phyloP scores from a whole-genome alignment of 305 asterid species.

The Striga hermonthica region DNA sequence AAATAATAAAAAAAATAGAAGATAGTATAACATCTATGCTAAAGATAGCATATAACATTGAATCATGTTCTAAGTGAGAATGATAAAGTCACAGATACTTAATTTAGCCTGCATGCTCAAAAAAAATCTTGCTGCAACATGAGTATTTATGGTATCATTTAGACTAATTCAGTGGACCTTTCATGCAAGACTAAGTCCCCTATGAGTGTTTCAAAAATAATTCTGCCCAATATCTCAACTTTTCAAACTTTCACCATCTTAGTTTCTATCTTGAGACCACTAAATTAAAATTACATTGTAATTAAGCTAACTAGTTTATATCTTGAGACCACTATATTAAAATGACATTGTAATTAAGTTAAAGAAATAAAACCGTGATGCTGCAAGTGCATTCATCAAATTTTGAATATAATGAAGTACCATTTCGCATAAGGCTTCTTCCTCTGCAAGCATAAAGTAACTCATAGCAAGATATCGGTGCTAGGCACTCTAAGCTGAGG shows the following conservation, averaged over 20 bases:
- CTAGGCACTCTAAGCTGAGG: too few relatives aligned
- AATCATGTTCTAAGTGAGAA: constrained; percentile 7
- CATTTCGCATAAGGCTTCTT: constrained; percentile 6
- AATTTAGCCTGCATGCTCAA: constrained; percentile 7
- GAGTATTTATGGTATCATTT: constrained; percentile 12
- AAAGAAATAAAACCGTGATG: background rate
- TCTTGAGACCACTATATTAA: background rate
- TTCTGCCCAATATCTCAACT: background rate
- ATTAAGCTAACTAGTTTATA: constrained; percentile 4
- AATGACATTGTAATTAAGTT: constrained; percentile 12
- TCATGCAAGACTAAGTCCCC: constrained; percentile 7
- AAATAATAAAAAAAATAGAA: constrained; percentile 7
- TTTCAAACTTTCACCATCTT: background rate
- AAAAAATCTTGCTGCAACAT: constrained; percentile 3
- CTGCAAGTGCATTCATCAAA: background rate
- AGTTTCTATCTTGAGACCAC: background rate
- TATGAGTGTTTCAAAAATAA: constrained; percentile 12
- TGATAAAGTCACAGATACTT: background rate
- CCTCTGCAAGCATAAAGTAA: too few relatives aligned
- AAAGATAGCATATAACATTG: background rate
- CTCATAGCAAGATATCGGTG: too few relatives aligned
- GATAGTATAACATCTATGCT: background rate
- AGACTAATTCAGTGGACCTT: constrained; percentile 7
- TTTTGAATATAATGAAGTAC: constrained; percentile 10
- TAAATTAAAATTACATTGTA: constrained; percentile 8